These are phyloP conservation scores for Fusarium ambrosium DNA, from an alignment of 2,329 filamentous ascomycete species.

Conservation along the genomic window DNA sequence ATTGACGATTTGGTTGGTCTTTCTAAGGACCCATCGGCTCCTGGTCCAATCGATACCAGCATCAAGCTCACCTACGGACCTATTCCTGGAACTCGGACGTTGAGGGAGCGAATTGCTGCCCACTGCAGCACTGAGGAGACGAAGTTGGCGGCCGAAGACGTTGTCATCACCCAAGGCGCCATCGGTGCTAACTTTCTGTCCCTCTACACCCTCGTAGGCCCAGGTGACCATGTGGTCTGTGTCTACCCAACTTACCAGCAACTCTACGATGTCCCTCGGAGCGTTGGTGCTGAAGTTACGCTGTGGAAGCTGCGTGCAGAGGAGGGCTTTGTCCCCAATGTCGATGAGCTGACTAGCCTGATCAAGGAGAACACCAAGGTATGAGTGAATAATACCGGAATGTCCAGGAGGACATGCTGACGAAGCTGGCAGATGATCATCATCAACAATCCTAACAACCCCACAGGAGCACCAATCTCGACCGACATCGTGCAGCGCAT, in stretches of 20 bases:
- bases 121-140: constrained; percentile 72
- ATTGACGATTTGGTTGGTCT: constrained; percentile 74
- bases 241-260: constrained; percentile 92
- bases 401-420: constrained; percentile 6
- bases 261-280: constrained; percentile 80
- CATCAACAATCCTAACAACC: constrained; percentile 83
- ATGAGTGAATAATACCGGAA: constrained; percentile 15
- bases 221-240: constrained; percentile 86
- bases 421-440: constrained; percentile 57
- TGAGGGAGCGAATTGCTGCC: constrained; percentile 74
- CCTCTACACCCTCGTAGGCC: constrained; percentile 78
- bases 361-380: constrained; percentile 80
- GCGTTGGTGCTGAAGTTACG: constrained; percentile 81
- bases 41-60: constrained; percentile 61
- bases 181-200: constrained; percentile 89
- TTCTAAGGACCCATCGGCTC: constrained; percentile 64
- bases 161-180: constrained; percentile 83
- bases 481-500: constrained; percentile 71
- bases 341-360: constrained; percentile 74
- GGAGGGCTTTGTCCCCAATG: constrained; percentile 75
- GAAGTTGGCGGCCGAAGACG: constrained; percentile 66
- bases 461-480: constrained; percentile 79
- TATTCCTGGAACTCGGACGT: constrained; percentile 75
- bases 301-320: constrained; percentile 78
- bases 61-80: constrained; percentile 78